Percentiles rank a stretch among this genome's conserved stretches.
Evolutionary conservation across 1,284 basidiomycete genomes (phyloP).

Genomic region (Ustilago shanxiensis): DNA sequence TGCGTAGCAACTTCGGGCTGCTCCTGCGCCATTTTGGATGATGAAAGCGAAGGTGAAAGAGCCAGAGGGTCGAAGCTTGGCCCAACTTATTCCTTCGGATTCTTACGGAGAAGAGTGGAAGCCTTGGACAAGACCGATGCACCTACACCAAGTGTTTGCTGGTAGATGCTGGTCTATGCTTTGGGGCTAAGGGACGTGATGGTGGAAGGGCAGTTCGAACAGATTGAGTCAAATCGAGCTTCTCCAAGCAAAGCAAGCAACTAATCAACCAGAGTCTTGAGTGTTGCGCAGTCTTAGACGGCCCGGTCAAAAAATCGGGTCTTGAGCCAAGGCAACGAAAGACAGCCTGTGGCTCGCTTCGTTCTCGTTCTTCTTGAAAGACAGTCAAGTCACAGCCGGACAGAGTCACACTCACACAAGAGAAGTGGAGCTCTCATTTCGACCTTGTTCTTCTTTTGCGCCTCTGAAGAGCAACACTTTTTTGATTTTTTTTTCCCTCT

Average conservation of each 20-base stretch:
- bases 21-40: constrained; percentile 28
- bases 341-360: background rate
- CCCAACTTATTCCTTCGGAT: background rate
- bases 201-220: background rate
- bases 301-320: constrained; percentile 3
- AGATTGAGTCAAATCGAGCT: background rate
- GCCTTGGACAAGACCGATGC: constrained; percentile 14
- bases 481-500: background rate
- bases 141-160: constrained; percentile 12
- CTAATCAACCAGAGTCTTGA: background rate
- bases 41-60: background rate
- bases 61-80: background rate
- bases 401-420: constrained; percentile 1
- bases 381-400: background rate
- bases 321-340: background rate
- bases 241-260: background rate
- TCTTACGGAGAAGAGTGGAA: background rate
- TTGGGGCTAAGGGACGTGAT: constrained; percentile 2
- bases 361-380: background rate
- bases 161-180: constrained; percentile 7
- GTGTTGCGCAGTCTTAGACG: background rate
- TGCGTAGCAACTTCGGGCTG: constrained; percentile 16
- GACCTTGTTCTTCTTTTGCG: constrained; percentile 11
- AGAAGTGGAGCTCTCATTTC: constrained; percentile 6
- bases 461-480: constrained; percentile 17